phyloP scores from a whole-genome alignment of 257 asterid species.

The Solanum chmielewskii region DNA sequence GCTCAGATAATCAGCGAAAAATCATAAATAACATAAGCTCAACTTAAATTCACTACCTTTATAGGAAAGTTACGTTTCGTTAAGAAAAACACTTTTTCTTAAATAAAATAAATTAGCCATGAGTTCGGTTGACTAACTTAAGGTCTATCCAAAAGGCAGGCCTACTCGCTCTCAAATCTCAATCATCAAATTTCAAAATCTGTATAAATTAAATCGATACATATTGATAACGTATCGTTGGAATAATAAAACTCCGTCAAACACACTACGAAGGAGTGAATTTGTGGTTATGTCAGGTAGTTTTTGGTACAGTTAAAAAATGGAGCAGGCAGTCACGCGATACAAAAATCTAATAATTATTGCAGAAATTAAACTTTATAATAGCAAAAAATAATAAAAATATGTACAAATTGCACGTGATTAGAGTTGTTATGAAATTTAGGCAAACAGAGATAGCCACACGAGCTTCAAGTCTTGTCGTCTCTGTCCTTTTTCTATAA shows the following conservation, averaged over 20 bases:
- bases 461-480: neutral
- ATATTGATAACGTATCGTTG: neutral
- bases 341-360: neutral
- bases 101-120: neutral
- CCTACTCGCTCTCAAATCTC: neutral
- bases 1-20: too few species aligned
- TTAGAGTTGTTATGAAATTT: neutral
- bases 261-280: neutral
- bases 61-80: neutral
- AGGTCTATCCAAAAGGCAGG: neutral
- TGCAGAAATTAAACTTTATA: neutral
- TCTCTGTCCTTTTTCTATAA: neutral
- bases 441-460: neutral
- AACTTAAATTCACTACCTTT: neutral
- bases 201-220: neutral
- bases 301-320: neutral
- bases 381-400: neutral
- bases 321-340: neutral
- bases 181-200: neutral
- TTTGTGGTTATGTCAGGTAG: neutral
- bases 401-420: neutral
- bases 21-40: neutral
- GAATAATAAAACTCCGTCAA: neutral
- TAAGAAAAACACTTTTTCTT: neutral
- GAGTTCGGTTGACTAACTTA: neutral